phyloP scores from a whole-genome alignment of 352 stramenopile genomes.

The Phytophthora pseudosyringae region DNA sequence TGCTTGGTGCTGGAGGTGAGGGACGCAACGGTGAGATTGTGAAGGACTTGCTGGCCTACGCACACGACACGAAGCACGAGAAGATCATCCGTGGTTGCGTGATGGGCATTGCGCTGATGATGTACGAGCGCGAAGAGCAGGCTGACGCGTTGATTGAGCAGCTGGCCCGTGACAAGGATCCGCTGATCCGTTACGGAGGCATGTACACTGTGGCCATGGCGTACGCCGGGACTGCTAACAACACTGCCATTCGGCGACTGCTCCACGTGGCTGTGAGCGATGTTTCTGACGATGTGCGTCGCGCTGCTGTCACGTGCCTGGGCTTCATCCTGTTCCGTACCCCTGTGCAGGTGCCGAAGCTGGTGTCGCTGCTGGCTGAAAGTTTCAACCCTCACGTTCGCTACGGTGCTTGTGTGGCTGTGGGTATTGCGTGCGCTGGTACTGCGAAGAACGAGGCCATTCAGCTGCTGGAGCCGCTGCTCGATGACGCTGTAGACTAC shows the following conservation, averaged over 20 bases:
- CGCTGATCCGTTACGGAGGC: constrained; percentile 97
- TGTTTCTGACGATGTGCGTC: constrained; percentile 98
- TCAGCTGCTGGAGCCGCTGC: constrained; percentile 96
- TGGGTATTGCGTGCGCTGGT: constrained; percentile 98
- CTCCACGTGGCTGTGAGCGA: constrained; percentile 99
- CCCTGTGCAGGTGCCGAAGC: constrained; percentile 92
- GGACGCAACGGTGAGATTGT: constrained; percentile 84
- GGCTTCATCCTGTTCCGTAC: constrained; percentile 99
- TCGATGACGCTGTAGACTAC: constrained; percentile 99
- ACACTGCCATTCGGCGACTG: constrained; percentile 96
- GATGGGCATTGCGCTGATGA: constrained; percentile 98
- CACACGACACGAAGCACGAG: constrained; percentile 98
- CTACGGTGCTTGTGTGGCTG: constrained; percentile 98
- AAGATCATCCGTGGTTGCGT: constrained; percentile 99
- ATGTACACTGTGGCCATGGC: constrained; percentile 98
- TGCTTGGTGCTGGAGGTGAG: constrained; percentile 94
- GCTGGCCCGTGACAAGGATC: constrained; percentile 97
- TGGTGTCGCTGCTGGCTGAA: constrained; percentile 97
- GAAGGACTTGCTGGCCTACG: constrained; percentile 97
- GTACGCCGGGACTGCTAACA: constrained; percentile 98
- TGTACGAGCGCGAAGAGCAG: constrained; percentile 97
- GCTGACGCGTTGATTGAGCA: constrained; percentile 97
- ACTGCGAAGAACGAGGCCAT: constrained; percentile 97
- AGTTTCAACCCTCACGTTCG: constrained; percentile 99
- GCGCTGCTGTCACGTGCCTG: constrained; percentile 96